Evolutionary conservation across 2,329 filamentous ascomycete genomes (phyloP).

Genomic region (Atkinsonella hypoxylon): DNA sequence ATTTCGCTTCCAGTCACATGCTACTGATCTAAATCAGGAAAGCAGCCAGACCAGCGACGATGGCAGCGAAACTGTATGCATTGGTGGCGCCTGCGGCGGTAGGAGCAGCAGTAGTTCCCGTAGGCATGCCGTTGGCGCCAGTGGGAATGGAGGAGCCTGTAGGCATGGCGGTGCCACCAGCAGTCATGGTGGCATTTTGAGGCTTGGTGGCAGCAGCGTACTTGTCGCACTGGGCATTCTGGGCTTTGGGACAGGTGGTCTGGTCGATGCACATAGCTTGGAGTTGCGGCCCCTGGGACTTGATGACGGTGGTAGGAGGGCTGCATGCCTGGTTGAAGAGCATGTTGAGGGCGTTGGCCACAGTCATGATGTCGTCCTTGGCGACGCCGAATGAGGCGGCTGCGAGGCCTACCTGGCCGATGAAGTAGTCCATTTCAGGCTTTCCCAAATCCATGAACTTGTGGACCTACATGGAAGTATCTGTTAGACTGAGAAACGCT

Average conservation of each 20-base stretch:
- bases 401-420: constrained; percentile 43
- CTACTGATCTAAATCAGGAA: constrained; percentile 8
- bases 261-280: constrained; percentile 43
- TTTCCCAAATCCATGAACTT: constrained; percentile 46
- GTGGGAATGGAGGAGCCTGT: constrained; percentile 5
- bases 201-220: constrained; percentile 24
- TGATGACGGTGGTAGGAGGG: constrained; percentile 31
- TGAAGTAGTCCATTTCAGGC: constrained; percentile 45
- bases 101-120: constrained; percentile 5
- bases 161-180: neutral
- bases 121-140: neutral
- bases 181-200: constrained; percentile 7
- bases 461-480: constrained; percentile 29
- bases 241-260: constrained; percentile 31
- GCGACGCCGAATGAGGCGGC: constrained; percentile 47
- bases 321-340: constrained; percentile 42
- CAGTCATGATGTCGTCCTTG: constrained; percentile 34
- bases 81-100: constrained; percentile 11
- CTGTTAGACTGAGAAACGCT: too few species aligned
- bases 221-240: constrained; percentile 31
- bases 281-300: constrained; percentile 31
- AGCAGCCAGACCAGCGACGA: constrained; percentile 16
- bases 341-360: constrained; percentile 35
- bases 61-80: constrained; percentile 16
- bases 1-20: too few species aligned